These are phyloP conservation scores for Exophiala alcalophila DNA, from an alignment of 2,329 filamentous ascomycete genomes.

Conservation along the genomic window DNA sequence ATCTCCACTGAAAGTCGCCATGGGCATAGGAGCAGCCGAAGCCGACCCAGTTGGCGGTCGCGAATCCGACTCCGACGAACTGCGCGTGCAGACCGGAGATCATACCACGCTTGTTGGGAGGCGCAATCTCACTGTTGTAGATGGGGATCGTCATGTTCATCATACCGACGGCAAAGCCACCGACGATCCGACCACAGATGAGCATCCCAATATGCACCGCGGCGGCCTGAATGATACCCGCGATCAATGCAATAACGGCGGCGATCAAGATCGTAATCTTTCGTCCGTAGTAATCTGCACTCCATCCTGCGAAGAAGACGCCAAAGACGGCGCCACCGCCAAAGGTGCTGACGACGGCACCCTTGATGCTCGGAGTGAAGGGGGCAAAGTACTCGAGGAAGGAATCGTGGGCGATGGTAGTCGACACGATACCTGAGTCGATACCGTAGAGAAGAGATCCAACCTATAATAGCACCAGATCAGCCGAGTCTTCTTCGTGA, in stretches of 20 bases:
- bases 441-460: conserved; percentile 36
- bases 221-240: conserved; percentile 3
- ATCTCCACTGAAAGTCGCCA: conserved; percentile 53
- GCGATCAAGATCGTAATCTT: conserved; percentile 12
- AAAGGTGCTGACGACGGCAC: conserved; percentile 40
- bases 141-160: conserved; percentile 5
- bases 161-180: conserved; percentile 14
- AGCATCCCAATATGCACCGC: conserved; percentile 11
- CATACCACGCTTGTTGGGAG: conserved; percentile 14
- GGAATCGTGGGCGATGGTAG: conserved; percentile 33
- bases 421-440: conserved; percentile 36
- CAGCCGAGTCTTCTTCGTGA: no score
- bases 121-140: conserved; percentile 16
- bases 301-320: conserved; percentile 1
- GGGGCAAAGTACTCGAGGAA: conserved; percentile 33
- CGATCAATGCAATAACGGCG: conserved; percentile 3
- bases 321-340: conserved; percentile 36
- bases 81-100: conserved; percentile 6
- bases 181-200: conserved; percentile 18
- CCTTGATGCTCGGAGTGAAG: conserved; percentile 27
- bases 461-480: no score
- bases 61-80: conserved; percentile 10
- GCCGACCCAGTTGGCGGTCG: conserved; percentile 30
- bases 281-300: conserved; percentile 11
- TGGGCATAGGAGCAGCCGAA: conserved; percentile 52